Conservation (phyloP, 2,329 filamentous ascomycete genomes). For the Exophiala mesophila region DNA sequence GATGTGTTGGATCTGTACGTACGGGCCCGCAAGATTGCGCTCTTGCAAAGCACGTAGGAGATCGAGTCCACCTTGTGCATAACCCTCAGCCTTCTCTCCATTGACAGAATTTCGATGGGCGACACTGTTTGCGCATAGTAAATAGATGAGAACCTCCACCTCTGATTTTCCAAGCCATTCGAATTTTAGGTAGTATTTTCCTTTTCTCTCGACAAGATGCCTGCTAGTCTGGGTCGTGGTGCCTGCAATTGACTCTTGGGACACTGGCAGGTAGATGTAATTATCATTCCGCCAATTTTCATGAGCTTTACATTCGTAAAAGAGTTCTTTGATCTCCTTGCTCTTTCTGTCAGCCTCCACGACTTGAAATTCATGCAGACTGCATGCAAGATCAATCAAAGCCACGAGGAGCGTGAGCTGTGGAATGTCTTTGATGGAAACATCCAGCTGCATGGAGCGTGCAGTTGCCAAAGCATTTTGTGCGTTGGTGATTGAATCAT, state of each 20-base stretch:
- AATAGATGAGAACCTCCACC: constrained; percentile 55
- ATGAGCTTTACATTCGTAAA: constrained; percentile 47
- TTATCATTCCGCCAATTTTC: constrained; percentile 43
- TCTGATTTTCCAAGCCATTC: constrained; percentile 58
- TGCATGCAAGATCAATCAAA: constrained; percentile 58
- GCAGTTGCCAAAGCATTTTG: constrained; percentile 58
- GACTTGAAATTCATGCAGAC: constrained; percentile 51
- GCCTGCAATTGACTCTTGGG: constrained; percentile 26
- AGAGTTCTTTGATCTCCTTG: constrained; percentile 49
- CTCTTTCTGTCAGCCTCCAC: constrained; percentile 52
- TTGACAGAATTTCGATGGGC: constrained; percentile 53
- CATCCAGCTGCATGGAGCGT: constrained; percentile 55
- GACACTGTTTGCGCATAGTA: constrained; percentile 54
- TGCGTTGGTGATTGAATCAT: constrained; percentile 56
- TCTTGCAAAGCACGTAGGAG: constrained; percentile 29
- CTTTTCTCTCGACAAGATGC: constrained; percentile 39
- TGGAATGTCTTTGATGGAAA: constrained; percentile 47
- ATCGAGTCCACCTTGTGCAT: constrained; percentile 52
- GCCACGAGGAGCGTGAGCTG: constrained; percentile 56
- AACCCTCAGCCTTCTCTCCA: constrained; percentile 51
- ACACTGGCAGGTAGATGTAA: constrained; percentile 44
- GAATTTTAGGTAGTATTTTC: constrained; percentile 48
- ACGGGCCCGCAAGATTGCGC: constrained; percentile 26
- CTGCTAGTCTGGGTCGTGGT: constrained; percentile 31
- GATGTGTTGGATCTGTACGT: constrained; percentile 22